Evolutionary conservation across 345 rosid genomes (phyloP).

Genomic region (Linum usitatissimum): DNA sequence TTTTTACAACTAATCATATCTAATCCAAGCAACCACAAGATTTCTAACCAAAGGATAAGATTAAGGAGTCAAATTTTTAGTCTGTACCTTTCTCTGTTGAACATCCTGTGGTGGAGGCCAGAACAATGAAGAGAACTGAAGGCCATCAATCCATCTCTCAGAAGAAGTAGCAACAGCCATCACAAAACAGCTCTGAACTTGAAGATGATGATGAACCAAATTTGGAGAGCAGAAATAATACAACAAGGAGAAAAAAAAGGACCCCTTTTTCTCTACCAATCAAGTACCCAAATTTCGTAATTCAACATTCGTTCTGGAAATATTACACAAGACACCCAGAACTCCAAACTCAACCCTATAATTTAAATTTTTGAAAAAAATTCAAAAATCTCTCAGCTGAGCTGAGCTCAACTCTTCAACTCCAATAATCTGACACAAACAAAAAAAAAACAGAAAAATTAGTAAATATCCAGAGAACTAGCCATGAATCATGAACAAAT

Average conservation of each 20-base stretch:
- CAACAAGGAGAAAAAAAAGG: neutral
- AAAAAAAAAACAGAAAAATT: too few relatives aligned
- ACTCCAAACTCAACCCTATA: neutral
- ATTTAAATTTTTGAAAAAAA: too few relatives aligned
- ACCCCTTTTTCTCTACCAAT: slow-evolving; percentile 23
- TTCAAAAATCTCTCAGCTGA: neutral
- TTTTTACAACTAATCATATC: neutral
- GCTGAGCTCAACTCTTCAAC: too few relatives aligned
- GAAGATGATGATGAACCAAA: neutral
- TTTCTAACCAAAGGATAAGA: neutral
- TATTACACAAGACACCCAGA: neutral
- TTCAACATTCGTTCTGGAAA: slow-evolving; percentile 29
- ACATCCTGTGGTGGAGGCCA: slow-evolving; percentile 80
- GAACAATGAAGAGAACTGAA: slow-evolving; percentile 74
- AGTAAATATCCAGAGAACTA: too few relatives aligned
- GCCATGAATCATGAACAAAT: too few relatives aligned
- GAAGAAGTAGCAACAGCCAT: slow-evolving; percentile 41
- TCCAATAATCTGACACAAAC: neutral
- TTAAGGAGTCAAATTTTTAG: neutral
- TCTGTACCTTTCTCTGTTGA: slow-evolving; percentile 52
- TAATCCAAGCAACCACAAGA: neutral
- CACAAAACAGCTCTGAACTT: neutral
- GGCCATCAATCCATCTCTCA: slow-evolving; percentile 92
- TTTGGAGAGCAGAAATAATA: neutral
- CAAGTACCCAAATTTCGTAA: slow-evolving; percentile 40